These are phyloP conservation scores for Aleurites moluccanus DNA, from an alignment of 441 rosid species.

Conservation along the genomic window DNA sequence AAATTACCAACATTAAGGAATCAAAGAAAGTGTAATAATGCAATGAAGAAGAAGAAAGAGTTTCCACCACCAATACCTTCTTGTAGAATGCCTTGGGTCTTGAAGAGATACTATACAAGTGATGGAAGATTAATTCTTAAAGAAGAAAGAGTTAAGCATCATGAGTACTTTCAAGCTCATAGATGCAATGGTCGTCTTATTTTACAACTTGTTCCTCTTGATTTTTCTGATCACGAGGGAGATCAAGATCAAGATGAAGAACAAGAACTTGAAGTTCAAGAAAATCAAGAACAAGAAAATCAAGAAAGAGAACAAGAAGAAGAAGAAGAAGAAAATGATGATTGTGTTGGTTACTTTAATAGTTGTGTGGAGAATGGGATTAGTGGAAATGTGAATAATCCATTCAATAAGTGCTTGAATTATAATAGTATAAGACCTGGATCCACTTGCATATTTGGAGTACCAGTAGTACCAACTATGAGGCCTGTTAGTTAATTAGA, in stretches of 20 bases:
- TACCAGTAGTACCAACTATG: slow-evolving; percentile 53
- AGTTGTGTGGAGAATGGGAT: slow-evolving; percentile 22
- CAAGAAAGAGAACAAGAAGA: background rate
- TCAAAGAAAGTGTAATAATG: slow-evolving; percentile 7
- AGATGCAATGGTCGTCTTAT: slow-evolving; percentile 55
- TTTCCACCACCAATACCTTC: slow-evolving; percentile 59
- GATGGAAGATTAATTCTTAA: slow-evolving; percentile 63
- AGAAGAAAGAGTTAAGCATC: slow-evolving; percentile 50
- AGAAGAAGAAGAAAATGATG: slow-evolving; percentile 9
- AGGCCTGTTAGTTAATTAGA: slow-evolving; percentile 60
- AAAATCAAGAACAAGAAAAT: background rate
- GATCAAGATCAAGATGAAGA: slow-evolving; percentile 12
- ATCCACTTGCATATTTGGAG: slow-evolving; percentile 47
- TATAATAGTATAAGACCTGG: slow-evolving; percentile 26
- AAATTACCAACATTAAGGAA: slow-evolving; percentile 9
- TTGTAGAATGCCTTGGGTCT: slow-evolving; percentile 55
- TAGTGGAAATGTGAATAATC: slow-evolving; percentile 35
- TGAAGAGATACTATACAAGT: slow-evolving; percentile 42
- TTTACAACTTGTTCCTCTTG: slow-evolving; percentile 42
- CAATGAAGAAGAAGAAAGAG: slow-evolving; percentile 31
- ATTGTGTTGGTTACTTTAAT: too few species aligned
- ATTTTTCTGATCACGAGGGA: background rate
- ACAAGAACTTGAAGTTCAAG: slow-evolving; percentile 9
- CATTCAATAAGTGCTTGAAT: slow-evolving; percentile 46
- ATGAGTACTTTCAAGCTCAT: slow-evolving; percentile 52